These are phyloP conservation scores for Amborella trichopoda DNA, from an alignment of 164 flowering plant genomes.

Conservation along the genomic window DNA sequence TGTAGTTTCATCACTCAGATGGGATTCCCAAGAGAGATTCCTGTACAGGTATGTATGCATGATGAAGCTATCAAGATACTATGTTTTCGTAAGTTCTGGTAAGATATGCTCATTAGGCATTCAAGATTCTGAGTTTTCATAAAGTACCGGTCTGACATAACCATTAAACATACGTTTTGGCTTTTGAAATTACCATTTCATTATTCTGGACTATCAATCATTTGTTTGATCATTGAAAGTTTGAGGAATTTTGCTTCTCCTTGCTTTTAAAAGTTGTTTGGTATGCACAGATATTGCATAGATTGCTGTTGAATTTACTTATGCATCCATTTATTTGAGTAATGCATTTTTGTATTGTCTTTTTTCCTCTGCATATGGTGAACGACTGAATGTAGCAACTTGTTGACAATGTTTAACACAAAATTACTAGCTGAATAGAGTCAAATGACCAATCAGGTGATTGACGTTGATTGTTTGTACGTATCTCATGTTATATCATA, in stretches of 20 bases:
- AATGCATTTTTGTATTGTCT: neutral
- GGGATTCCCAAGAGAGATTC: slow-evolving; percentile 24
- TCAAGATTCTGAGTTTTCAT: neutral
- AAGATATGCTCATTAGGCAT: neutral
- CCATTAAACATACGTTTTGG: neutral
- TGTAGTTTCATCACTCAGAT: slow-evolving; percentile 19
- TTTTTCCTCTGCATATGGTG: neutral
- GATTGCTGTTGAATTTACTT: too few species aligned
- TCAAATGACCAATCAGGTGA: too few species aligned
- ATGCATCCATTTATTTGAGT: neutral
- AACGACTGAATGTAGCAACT: neutral
- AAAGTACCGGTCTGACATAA: neutral
- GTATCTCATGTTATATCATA: too few species aligned
- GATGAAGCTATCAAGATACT: neutral
- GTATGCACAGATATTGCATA: neutral
- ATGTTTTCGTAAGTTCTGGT: neutral
- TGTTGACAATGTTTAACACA: neutral
- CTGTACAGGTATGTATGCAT: slow-evolving; percentile 30
- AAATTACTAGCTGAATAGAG: neutral
- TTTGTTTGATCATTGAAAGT: neutral
- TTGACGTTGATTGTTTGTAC: too few species aligned
- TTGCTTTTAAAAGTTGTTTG: neutral
- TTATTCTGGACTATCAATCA: neutral
- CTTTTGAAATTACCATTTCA: neutral
- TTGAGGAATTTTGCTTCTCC: neutral